Evolutionary conservation across 257 asterid genomes (phyloP).

Genomic region (Gentiana macrophylla): DNA sequence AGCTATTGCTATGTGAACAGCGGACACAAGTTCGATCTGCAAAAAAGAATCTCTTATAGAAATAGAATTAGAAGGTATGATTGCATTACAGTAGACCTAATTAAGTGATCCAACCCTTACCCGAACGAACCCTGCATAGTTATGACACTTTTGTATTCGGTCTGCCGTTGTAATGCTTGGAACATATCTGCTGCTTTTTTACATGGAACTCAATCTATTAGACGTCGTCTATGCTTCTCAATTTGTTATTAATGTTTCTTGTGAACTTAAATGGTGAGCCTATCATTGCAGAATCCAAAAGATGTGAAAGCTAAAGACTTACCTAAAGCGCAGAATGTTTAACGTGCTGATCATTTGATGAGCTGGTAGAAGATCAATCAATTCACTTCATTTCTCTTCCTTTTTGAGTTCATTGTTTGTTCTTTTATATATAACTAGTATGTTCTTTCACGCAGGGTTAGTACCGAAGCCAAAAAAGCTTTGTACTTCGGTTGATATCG

Average conservation of each 20-base stretch:
- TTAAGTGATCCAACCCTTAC: no score
- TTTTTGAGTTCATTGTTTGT: background rate
- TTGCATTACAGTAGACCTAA: no score
- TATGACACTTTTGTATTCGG: background rate
- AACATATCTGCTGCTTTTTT: background rate
- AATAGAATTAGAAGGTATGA: no score
- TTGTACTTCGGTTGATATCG: no score
- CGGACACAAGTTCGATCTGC: no score
- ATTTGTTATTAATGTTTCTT: background rate
- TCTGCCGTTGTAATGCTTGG: background rate
- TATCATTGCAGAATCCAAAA: slow-evolving; percentile 11
- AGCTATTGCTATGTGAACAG: no score
- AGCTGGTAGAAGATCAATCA: slow-evolving; percentile 3
- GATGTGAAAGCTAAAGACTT: slow-evolving; percentile 9
- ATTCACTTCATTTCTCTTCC: background rate
- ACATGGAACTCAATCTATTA: background rate
- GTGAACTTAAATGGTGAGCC: no score
- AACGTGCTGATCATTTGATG: slow-evolving; percentile 1
- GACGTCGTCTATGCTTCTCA: no score
- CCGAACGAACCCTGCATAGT: background rate
- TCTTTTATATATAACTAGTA: background rate
- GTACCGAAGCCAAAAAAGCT: background rate
- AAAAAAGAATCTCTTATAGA: no score
- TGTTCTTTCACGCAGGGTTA: slow-evolving; percentile 2
- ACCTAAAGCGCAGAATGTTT: slow-evolving; percentile 11